Conservation (phyloP, 176 grass and related monocot genomes). For the Miscanthus lutarioriparius region DNA sequence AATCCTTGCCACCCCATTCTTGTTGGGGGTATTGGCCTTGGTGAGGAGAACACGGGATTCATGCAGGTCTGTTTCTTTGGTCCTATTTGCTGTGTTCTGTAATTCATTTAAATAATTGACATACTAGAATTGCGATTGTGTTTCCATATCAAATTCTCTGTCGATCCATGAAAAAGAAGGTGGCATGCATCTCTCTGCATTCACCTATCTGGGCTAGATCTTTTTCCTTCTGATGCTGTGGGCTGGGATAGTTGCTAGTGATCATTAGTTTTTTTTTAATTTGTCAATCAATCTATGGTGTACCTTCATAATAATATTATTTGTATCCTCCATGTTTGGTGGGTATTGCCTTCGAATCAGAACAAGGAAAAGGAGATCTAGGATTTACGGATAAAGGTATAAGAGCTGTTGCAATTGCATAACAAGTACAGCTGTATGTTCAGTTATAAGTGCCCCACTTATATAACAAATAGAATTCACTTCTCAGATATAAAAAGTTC, state of each 20-base stretch:
- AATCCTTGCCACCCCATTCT: slow-evolving; percentile 84
- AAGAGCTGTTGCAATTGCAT: background rate
- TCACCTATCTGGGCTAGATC: background rate
- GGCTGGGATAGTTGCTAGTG: background rate
- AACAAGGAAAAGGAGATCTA: background rate
- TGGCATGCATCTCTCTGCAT: background rate
- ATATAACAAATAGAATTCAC: background rate
- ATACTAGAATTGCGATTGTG: background rate
- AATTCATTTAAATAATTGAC: background rate
- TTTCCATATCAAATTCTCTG: background rate
- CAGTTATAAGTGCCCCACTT: background rate
- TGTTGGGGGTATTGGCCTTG: slow-evolving; percentile 85
- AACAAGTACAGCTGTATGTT: background rate
- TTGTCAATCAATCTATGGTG: background rate
- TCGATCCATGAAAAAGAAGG: background rate
- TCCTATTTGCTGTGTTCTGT: slow-evolving; percentile 21
- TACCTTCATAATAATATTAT: slow-evolving; percentile 9
- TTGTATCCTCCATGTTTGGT: background rate
- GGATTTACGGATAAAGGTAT: background rate
- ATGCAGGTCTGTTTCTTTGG: slow-evolving; percentile 76
- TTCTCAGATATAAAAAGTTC: slow-evolving; percentile 16
- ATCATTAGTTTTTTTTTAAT: background rate
- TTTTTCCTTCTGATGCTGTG: background rate
- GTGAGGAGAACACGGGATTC: slow-evolving; percentile 88
- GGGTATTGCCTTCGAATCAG: background rate